These are phyloP conservation scores for Hemileccinum impolitum DNA, from an alignment of 768 basidiomycete species.

Conservation along the genomic window DNA sequence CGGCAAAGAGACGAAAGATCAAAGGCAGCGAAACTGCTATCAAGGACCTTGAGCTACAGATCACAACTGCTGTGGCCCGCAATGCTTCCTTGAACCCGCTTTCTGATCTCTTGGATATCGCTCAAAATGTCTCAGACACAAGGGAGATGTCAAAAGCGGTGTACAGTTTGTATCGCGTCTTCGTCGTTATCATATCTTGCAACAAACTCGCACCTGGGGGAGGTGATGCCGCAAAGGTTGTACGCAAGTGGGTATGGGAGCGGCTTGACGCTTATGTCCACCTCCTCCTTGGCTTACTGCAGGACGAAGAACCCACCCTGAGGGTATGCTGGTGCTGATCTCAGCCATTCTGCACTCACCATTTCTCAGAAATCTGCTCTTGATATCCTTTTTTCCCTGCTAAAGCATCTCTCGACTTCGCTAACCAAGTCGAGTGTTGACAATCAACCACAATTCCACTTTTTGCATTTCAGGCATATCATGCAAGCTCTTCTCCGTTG, in stretches of 20 bases:
- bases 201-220: conserved; percentile 52
- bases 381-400: conserved; percentile 71
- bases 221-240: conserved; percentile 52
- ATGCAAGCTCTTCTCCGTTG: conserved; percentile 58
- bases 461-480: conserved; percentile 64
- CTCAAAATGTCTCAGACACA: conserved; percentile 45
- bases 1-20: conserved; percentile 50
- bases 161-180: conserved; percentile 80
- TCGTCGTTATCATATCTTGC: conserved; percentile 57
- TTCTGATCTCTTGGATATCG: conserved; percentile 66
- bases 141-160: conserved; percentile 67
- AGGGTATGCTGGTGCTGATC: conserved; percentile 48
- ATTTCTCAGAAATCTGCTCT: conserved; percentile 58
- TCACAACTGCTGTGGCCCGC: conserved; percentile 50
- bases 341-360: conserved; percentile 2
- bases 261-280: conserved; percentile 67
- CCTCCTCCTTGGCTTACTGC: conserved; percentile 64
- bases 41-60: conserved; percentile 49
- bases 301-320: conserved; percentile 72
- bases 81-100: conserved; percentile 73
- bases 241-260: conserved; percentile 80
- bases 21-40: conserved; percentile 26
- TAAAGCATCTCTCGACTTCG: conserved; percentile 73
- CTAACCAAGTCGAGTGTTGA: conserved; percentile 43
- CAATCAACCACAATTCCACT: conserved; percentile 61